Conservation (phyloP, 2,329 filamentous ascomycete species). For the Botrytis squamosa region DNA sequence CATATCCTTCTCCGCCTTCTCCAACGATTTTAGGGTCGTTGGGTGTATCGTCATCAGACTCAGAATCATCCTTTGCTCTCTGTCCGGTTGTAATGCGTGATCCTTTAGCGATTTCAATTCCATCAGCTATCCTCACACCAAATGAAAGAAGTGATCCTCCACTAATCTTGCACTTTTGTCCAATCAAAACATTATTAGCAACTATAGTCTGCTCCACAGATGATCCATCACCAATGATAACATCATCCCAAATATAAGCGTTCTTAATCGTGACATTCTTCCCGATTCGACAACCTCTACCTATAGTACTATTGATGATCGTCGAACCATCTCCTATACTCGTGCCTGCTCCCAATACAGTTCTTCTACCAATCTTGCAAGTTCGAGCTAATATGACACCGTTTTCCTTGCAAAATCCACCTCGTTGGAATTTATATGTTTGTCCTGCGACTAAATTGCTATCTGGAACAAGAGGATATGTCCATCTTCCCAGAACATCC, state of each 20-base stretch:
- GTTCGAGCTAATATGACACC: conserved; percentile 71
- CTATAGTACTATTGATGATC: conserved; percentile 76
- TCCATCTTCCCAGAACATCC: conserved; percentile 84
- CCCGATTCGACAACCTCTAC: conserved; percentile 82
- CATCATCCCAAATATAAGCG: conserved; percentile 86
- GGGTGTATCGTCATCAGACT: conserved; percentile 35
- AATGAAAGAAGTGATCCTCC: conserved; percentile 78
- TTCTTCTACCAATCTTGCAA: conserved; percentile 65
- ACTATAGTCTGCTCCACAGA: conserved; percentile 72
- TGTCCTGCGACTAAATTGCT: conserved; percentile 79
- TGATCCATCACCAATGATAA: conserved; percentile 71
- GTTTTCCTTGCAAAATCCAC: conserved; percentile 75
- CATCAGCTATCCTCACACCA: conserved; percentile 69
- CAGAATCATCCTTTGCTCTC: conserved; percentile 42
- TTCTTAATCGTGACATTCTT: conserved; percentile 76
- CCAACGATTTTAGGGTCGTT: conserved; percentile 57
- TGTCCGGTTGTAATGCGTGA: conserved; percentile 46
- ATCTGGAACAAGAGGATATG: conserved; percentile 85
- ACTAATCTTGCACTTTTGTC: conserved; percentile 66
- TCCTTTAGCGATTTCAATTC: conserved; percentile 45
- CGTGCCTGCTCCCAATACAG: conserved; percentile 74
- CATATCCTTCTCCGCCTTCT: conserved; percentile 57
- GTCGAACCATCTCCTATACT: conserved; percentile 70
- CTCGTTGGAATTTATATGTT: conserved; percentile 68
- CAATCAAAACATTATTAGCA: conserved; percentile 69